Evolutionary conservation across 1,284 basidiomycete species (phyloP).

Genomic region (Malassezia globosa): DNA sequence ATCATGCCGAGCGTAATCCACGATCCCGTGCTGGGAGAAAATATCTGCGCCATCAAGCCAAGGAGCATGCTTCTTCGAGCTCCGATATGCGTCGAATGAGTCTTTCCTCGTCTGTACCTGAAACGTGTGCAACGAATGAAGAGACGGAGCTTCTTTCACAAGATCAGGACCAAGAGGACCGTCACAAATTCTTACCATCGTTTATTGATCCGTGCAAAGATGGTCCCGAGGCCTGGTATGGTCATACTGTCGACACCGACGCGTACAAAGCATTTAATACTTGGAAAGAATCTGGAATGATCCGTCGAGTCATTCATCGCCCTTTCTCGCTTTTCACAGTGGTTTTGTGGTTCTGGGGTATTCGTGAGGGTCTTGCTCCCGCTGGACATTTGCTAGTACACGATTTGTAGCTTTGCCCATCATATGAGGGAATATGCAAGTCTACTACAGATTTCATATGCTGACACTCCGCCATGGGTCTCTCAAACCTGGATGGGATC

Average conservation of each 20-base stretch:
- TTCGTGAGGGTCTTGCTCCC: conserved; percentile 4
- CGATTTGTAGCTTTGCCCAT: conserved; percentile 1
- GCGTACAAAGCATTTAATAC: neutral
- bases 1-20: conserved; percentile 7
- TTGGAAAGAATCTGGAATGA: neutral
- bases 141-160: neutral
- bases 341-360: conserved; percentile 9
- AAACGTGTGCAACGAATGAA: no score
- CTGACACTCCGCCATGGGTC: no score
- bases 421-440: no score
- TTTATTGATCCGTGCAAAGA: conserved; percentile 11
- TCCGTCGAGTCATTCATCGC: neutral
- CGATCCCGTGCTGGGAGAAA: conserved; percentile 3
- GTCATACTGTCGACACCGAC: conserved; percentile 12
- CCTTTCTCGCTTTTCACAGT: conserved; percentile 11
- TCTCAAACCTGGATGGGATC: no score
- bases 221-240: conserved; percentile 1
- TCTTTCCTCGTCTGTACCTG: neutral
- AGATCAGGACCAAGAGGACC: neutral
- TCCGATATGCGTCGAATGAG: neutral
- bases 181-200: neutral
- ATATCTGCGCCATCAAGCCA: neutral
- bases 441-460: no score
- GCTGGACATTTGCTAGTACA: conserved; percentile 12
- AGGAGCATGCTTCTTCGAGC: neutral